Base-by-base conservation (phyloP, 2,329 filamentous ascomycete species). In the Calonectria henricotiae region DNA sequence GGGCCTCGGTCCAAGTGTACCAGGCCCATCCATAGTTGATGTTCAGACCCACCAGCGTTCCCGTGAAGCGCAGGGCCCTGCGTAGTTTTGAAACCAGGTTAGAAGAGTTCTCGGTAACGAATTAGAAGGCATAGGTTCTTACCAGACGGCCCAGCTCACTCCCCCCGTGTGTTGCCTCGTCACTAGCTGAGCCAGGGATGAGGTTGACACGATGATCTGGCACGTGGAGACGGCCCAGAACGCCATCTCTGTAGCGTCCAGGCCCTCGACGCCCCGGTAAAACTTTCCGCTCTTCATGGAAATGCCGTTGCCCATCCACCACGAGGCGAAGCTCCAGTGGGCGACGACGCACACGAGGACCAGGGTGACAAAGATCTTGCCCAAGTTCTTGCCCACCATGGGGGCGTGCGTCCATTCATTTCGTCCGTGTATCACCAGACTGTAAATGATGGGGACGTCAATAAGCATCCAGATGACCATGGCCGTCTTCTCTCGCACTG, bases 391-490 rank as follows among this genome's bases (percentile, higher is more conserved):
- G n/a, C 30, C n/a, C 27, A 69, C 67, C 61, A 65, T 54, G 25
- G 35, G 67, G n/a, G 51, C 62, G 44, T 65, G 67, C 17, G 43
- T 20, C 67, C 67, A 69, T n/a, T 69, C 67, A 4, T 62, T 37
- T 11, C 51, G 11, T 25, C 67, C 67, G 27, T 69, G 54, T 2
- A 62, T 12, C 4, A 69, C 9, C 23, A 60, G 37, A 15, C 62
- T 65, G 27, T 69, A 69, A 32, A 69, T 27, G 54, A 69, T 69
- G 51, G 62, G 62, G 9, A 69, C 61, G 54, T 69, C 62, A 17
- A 62, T 69, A 20, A 65, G 17, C 60, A 69, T 69, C 67, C 67
- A 69, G 47, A 69, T 41, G n/a, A 61, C 44, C 51, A 65, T 65
- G 54, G 62, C 67, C 27, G 62, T 65, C 51, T 54, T 65, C 44